Base-by-base conservation (phyloP, 2,329 filamentous ascomycete genomes). In the Xylariaceae sp. region DNA sequence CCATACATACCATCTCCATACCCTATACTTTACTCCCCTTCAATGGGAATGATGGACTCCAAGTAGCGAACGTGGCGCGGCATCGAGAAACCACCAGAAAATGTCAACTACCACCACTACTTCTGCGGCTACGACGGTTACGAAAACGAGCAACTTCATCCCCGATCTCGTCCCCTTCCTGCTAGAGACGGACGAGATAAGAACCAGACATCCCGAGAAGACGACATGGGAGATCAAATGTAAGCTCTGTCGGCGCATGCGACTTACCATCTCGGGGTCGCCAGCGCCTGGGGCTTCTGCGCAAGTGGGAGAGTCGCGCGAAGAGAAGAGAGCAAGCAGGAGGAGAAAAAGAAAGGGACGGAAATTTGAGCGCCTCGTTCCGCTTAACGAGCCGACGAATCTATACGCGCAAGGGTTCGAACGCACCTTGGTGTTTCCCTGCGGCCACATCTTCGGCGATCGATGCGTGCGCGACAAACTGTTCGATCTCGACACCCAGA, bases 401-500 rank as follows among this genome's bases (percentile, higher is more conserved):
- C 59, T 65, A n/a, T 53, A 61, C 17, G 58, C 45, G n/a, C 62
- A 62, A 11, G 64, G 61, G 1, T 58, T 66, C 11, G 68, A 70
- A 56, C 61, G 61, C 9, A 67, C 66, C 0, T 57, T 68, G 2
- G 56, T 60, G 3, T 63, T 70, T 2, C 63, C 67, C 10, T 69
- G 67, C 51, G 68, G 68, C 2, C 68, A 70, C 39, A 55, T 67
- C 18, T 66, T 69, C 23, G 68, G 68, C 13, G 66, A 67, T 35
- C 63, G 65, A n/a, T 70, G 68, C 50, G 35, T 68, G 7, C 49
- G 62, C 3, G 55, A 59, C 17, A 44, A 61, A 3, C 44, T 60
- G 37, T 39, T 53, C 0, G 39, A 51, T 11, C 55, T 51, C 5
- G n/a, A 50, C 3, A 59, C 61, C 9, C 53, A 52, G 8, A 30